Percentiles rank a stretch among this genome's conserved stretches.
phyloP scores from a whole-genome alignment of 2,329 filamentous ascomycete species.

The Penicillium fuscoglaucum region DNA sequence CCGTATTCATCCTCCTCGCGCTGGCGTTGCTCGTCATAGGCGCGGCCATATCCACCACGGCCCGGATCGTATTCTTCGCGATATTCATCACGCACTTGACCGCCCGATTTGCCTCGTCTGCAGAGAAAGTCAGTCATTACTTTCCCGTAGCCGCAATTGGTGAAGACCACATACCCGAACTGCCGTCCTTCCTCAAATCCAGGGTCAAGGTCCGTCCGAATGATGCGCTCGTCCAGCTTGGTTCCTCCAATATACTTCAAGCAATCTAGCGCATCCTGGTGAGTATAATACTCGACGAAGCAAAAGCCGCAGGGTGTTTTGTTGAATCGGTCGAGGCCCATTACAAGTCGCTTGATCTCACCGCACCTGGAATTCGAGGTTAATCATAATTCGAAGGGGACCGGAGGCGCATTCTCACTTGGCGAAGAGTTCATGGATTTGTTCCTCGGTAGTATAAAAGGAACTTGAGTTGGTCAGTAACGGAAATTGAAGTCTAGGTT shows the following conservation, averaged over 20 bases:
- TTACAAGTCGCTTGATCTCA: constrained; percentile 96
- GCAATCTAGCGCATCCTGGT: constrained; percentile 94
- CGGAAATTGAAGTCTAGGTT: constrained; percentile 13
- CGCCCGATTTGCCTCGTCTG: constrained; percentile 84
- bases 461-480: constrained; percentile 57
- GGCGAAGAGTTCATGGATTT: constrained; percentile 94
- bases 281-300: constrained; percentile 99
- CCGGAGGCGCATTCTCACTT: constrained; percentile 56
- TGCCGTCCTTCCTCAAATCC: constrained; percentile 95
- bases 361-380: constrained; percentile 60
- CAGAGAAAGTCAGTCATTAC: constrained; percentile 19
- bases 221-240: constrained; percentile 95
- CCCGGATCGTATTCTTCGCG: constrained; percentile 96
- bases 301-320: constrained; percentile 99
- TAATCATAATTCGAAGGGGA: background rate
- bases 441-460: constrained; percentile 98
- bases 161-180: constrained; percentile 63
- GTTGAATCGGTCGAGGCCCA: constrained; percentile 94
- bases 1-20: constrained; percentile 63
- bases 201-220: constrained; percentile 91
- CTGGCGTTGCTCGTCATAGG: constrained; percentile 62
- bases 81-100: constrained; percentile 97
- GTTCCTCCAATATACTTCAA: constrained; percentile 98
- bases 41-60: constrained; percentile 82
- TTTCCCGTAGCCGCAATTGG: background rate